These are phyloP conservation scores for Tulasnella sp. DNA, from an alignment of 768 basidiomycete species.

Conservation along the genomic window DNA sequence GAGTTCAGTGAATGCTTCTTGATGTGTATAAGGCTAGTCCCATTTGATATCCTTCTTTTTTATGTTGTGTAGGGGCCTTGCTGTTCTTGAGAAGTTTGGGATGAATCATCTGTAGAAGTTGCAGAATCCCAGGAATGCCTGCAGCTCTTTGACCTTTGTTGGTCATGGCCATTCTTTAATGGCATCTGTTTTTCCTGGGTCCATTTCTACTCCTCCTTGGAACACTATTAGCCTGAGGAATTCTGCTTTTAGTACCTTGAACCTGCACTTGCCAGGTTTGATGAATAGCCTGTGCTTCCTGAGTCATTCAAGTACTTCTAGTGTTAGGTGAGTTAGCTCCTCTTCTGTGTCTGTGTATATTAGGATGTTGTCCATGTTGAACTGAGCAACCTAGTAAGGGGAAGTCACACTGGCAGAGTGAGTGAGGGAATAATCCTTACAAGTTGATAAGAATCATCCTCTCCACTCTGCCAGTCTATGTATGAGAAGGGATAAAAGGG, in stretches of 20 bases:
- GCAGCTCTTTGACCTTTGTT: neutral
- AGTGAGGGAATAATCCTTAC: no score
- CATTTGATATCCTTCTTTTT: neutral
- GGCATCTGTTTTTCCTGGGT: neutral
- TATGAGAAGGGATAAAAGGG: no score
- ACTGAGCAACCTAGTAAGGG: no score
- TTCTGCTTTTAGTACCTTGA: neutral
- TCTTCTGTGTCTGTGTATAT: slow-evolving; percentile 6
- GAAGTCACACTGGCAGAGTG: no score
- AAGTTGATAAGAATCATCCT: no score
- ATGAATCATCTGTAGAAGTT: slow-evolving; percentile 5
- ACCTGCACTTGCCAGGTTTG: slow-evolving; percentile 9
- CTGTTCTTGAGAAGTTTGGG: neutral
- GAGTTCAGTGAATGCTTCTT: neutral
- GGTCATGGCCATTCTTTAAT: neutral
- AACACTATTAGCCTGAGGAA: slow-evolving; percentile 3
- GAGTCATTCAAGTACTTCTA: slow-evolving; percentile 12
- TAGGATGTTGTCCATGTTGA: no score
- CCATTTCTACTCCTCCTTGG: neutral
- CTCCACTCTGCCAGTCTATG: no score
- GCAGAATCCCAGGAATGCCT: neutral
- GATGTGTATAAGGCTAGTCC: neutral
- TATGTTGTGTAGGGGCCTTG: no score
- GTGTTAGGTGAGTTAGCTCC: slow-evolving; percentile 2
- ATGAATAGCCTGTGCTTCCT: neutral